Percentiles rank a stretch among this genome's conserved stretches.
phyloP scores from a whole-genome alignment of 179 eudicot genomes.

The Kewa caespitosa region DNA sequence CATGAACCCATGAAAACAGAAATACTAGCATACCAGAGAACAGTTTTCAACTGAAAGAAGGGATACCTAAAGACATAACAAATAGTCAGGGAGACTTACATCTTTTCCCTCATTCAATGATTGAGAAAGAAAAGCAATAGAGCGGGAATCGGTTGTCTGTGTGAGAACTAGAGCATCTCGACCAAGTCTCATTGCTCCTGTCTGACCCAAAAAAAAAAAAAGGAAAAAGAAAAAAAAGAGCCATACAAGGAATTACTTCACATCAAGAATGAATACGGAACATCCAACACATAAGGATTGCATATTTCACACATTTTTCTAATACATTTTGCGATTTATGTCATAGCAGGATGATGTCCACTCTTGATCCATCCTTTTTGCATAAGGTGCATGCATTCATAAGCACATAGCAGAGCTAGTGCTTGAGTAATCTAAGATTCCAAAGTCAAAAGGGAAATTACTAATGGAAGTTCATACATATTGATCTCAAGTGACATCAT shows the following conservation, averaged over 20 bases:
- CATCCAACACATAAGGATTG: background rate
- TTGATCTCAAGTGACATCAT: background rate
- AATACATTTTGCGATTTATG: background rate
- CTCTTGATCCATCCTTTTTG: background rate
- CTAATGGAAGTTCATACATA: background rate
- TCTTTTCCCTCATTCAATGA: conserved; percentile 73
- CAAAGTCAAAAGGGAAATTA: too few species aligned
- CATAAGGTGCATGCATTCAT: background rate
- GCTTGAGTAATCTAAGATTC: too few species aligned
- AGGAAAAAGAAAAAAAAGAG: too few species aligned
- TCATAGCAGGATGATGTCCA: background rate
- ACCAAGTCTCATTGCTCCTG: conserved; percentile 85
- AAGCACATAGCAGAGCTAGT: background rate
- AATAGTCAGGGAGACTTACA: conserved; percentile 34
- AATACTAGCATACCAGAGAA: background rate
- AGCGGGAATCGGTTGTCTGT: conserved; percentile 69
- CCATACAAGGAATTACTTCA: too few species aligned
- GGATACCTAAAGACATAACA: background rate
- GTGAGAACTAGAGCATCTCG: conserved; percentile 77
- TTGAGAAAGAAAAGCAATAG: conserved; percentile 83
- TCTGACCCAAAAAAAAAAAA: conserved; percentile 47
- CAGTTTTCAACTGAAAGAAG: too few species aligned
- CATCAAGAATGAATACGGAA: background rate
- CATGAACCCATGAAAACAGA: background rate
- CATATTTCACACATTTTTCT: background rate